Evolutionary conservation across 768 basidiomycete genomes (phyloP).

Genomic region (Austroboletus eburneus): DNA sequence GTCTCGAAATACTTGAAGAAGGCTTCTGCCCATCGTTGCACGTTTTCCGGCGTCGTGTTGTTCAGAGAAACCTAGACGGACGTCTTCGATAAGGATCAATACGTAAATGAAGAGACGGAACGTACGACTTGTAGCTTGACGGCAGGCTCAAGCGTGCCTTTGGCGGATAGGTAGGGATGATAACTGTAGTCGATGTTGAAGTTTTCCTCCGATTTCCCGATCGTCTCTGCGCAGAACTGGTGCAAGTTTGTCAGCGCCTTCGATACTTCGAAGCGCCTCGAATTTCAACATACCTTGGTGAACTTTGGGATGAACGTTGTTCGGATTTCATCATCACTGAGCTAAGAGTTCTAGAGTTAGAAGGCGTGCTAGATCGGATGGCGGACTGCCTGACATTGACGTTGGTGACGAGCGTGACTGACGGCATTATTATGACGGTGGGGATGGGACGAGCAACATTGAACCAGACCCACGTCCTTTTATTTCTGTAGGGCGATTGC

Average conservation of each 20-base stretch:
- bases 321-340: not conserved
- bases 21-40: constrained; percentile 49
- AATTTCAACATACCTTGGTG: not conserved
- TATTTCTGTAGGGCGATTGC: too few relatives aligned
- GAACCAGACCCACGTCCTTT: too few relatives aligned
- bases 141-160: constrained; percentile 58
- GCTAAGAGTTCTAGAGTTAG: not conserved
- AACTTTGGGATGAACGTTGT: constrained; percentile 3
- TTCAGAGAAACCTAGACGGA: constrained; percentile 47
- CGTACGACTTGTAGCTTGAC: constrained; percentile 37
- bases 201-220: constrained; percentile 49
- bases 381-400: constrained; percentile 21
- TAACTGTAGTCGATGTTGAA: constrained; percentile 49
- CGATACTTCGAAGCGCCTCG: not conserved
- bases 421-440: constrained; percentile 31
- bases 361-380: not conserved
- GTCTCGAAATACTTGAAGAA: constrained; percentile 51
- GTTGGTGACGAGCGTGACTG: constrained; percentile 34
- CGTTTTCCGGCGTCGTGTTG: constrained; percentile 45
- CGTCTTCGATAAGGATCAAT: not conserved
- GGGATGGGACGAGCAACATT: not conserved
- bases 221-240: constrained; percentile 40
- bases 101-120: not conserved
- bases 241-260: not conserved
- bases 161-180: constrained; percentile 55